phyloP scores from a whole-genome alignment of 202 grass and related monocot genomes.

The Miscanthus sacchariflorus region DNA sequence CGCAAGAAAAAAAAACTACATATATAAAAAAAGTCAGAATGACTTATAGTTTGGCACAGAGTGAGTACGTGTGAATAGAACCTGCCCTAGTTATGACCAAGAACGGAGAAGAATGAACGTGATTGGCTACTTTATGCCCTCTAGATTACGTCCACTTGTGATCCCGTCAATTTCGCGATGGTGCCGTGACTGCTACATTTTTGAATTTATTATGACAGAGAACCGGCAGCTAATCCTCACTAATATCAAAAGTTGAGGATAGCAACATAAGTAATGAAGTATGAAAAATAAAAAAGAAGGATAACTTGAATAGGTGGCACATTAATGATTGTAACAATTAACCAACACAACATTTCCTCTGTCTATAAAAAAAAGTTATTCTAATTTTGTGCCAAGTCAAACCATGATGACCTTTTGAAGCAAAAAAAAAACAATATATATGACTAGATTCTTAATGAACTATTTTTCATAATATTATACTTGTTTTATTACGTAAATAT shows the following conservation, averaged over 20 bases:
- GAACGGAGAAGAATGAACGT: neutral
- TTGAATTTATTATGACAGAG: slow-evolving; percentile 23
- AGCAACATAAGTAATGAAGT: neutral
- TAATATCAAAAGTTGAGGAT: neutral
- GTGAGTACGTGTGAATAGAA: neutral
- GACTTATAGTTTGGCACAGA: too few relatives aligned
- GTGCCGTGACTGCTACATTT: slow-evolving; percentile 12
- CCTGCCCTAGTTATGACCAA: neutral
- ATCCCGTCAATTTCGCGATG: neutral
- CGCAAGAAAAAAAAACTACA: too few relatives aligned
- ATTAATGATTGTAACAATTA: neutral
- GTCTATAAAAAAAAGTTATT: neutral
- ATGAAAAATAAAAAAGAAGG: neutral
- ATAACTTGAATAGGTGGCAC: neutral
- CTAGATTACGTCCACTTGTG: neutral
- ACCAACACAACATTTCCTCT: neutral
- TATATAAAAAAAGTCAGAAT: too few relatives aligned
- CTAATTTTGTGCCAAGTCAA: neutral
- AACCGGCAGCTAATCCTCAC: neutral
- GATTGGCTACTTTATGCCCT: neutral
- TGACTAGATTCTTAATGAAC: neutral
- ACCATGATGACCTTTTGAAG: neutral
- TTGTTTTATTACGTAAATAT: neutral
- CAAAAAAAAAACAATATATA: neutral
- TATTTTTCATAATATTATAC: neutral